These are phyloP conservation scores for Gomphus sp. DNA, from an alignment of 1,284 basidiomycete species.

Conservation along the genomic window DNA sequence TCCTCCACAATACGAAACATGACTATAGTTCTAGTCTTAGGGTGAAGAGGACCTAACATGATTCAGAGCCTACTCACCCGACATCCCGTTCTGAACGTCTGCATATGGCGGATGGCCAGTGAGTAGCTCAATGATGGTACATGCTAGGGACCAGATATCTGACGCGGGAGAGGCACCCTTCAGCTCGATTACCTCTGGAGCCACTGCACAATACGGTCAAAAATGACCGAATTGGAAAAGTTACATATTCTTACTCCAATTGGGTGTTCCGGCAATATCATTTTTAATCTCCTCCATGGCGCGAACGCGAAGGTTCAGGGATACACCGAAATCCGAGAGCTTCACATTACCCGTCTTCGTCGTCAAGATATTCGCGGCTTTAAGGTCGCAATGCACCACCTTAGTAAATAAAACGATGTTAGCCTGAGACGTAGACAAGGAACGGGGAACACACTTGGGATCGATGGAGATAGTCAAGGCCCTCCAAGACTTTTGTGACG, in stretches of 20 bases:
- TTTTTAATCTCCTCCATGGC: conserved; percentile 88
- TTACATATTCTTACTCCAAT: conserved; percentile 60
- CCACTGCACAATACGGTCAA: conserved; percentile 42
- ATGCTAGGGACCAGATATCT: conserved; percentile 88
- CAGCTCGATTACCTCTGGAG: conserved; percentile 85
- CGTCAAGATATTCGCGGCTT: conserved; percentile 97
- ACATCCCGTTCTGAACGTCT: conserved; percentile 79
- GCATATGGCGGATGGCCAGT: conserved; percentile 89
- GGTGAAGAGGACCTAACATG: conserved; percentile 1
- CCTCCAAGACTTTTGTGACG: conserved; percentile 90
- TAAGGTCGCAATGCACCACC: conserved; percentile 88
- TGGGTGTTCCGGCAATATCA: conserved; percentile 84
- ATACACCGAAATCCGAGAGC: conserved; percentile 96
- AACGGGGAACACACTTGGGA: conserved; percentile 38
- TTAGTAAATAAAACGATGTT: background rate
- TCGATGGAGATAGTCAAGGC: conserved; percentile 80
- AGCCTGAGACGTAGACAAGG: conserved; percentile 7
- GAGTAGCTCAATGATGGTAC: conserved; percentile 88
- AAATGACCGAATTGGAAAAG: background rate
- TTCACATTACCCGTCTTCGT: conserved; percentile 97
- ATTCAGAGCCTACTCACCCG: conserved; percentile 39
- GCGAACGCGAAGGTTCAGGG: conserved; percentile 96
- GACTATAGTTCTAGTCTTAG: conserved; percentile 35
- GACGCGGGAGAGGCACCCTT: conserved; percentile 42
- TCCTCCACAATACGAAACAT: conserved; percentile 97